These are phyloP conservation scores for Colletotrichum orbiculare DNA, from an alignment of 2,329 filamentous ascomycete genomes.

Conservation along the genomic window DNA sequence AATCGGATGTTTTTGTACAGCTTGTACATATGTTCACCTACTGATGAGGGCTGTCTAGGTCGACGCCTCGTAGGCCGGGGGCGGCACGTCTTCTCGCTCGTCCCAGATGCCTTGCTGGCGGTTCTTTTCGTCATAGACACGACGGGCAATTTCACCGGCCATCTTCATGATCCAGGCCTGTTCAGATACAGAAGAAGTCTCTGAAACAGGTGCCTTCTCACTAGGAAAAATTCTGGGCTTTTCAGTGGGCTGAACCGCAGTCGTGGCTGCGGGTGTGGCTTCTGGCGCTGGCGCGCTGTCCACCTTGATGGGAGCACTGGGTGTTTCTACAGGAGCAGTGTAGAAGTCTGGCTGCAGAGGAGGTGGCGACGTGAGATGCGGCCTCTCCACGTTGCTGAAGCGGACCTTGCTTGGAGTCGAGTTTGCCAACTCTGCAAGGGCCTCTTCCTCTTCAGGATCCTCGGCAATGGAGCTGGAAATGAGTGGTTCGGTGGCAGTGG, in stretches of 20 bases:
- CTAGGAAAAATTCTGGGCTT: constrained; percentile 41
- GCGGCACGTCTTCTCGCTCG: constrained; percentile 67
- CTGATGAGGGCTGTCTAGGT: constrained; percentile 46
- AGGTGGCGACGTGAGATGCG: constrained; percentile 44
- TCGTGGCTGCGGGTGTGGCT: constrained; percentile 36
- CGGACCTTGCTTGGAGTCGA: constrained; percentile 52
- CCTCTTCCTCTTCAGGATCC: constrained; percentile 64
- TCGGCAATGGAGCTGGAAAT: constrained; percentile 68
- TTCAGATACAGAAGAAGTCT: constrained; percentile 70
- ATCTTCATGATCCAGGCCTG: constrained; percentile 94
- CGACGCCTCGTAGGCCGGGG: constrained; percentile 70
- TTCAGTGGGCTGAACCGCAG: constrained; percentile 35
- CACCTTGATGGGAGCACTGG: constrained; percentile 31
- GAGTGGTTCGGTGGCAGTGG: constrained; percentile 72
- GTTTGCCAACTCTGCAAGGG: constrained; percentile 36
- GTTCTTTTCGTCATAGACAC: constrained; percentile 88
- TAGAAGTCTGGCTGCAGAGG: constrained; percentile 49
- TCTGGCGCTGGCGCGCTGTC: constrained; percentile 9
- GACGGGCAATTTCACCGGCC: constrained; percentile 88
- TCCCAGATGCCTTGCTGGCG: constrained; percentile 63
- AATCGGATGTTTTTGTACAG: constrained; percentile 27
- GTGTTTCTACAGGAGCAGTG: constrained; percentile 38
- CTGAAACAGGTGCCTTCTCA: constrained; percentile 52
- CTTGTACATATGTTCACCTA: constrained; percentile 33
- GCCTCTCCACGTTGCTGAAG: constrained; percentile 48